Evolutionary conservation across 1,139 yeast species (phyloP).

Genomic region (Taphrina deformans): DNA sequence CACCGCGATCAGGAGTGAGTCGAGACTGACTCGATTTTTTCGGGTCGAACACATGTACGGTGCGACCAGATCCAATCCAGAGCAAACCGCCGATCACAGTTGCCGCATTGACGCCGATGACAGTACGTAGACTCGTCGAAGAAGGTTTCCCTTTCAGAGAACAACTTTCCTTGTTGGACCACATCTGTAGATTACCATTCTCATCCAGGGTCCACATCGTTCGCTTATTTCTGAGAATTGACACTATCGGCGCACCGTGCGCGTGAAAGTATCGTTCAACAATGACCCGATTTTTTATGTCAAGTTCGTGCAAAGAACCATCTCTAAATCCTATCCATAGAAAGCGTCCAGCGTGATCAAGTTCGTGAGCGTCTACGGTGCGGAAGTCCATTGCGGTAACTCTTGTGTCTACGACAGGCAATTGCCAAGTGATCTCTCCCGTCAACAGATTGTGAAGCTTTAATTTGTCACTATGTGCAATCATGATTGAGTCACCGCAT

Average conservation of each 20-base stretch:
- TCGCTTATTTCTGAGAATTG: constrained; percentile 41
- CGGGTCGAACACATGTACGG: constrained; percentile 46
- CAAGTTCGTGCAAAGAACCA: constrained; percentile 46
- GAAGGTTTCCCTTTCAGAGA: constrained; percentile 10
- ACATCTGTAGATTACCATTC: constrained; percentile 48
- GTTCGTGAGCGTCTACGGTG: constrained; percentile 5
- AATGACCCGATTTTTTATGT: constrained; percentile 39
- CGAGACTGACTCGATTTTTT: constrained; percentile 29
- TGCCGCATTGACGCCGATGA: constrained; percentile 34
- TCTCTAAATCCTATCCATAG: constrained; percentile 49
- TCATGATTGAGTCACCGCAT: constrained; percentile 15
- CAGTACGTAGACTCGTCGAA: constrained; percentile 6
- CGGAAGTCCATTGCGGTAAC: constrained; percentile 29
- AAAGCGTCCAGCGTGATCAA: constrained; percentile 40
- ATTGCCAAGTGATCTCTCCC: constrained; percentile 24
- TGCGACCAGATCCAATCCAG: constrained; percentile 47
- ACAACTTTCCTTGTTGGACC: constrained; percentile 41
- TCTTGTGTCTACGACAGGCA: constrained; percentile 22
- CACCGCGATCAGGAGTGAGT: constrained; percentile 36
- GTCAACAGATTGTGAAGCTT: constrained; percentile 11
- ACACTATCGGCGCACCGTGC: constrained; percentile 44
- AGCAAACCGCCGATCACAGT: constrained; percentile 43
- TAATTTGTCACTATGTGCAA: constrained; percentile 19
- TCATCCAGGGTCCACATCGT: constrained; percentile 48
- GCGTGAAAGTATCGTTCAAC: constrained; percentile 42